A percentile compares a stretch with the other conserved stretches of the same genome.
phyloP scores from a whole-genome alignment of 352 stramenopile genomes.

The Phytophthora agathidicida region DNA sequence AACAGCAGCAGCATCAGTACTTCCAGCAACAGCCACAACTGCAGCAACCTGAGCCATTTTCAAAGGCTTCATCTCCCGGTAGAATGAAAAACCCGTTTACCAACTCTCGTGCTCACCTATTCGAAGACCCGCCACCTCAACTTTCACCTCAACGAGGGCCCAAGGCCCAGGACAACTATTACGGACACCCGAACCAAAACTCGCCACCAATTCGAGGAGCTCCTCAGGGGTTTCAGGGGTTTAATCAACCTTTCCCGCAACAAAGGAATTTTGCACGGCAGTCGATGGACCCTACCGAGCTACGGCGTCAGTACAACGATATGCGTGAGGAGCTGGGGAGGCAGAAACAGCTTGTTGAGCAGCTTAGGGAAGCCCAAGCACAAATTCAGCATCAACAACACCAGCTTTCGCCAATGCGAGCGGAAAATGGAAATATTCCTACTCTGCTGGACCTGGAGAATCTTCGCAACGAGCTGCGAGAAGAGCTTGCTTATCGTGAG shows the following conservation, averaged over 20 bases:
- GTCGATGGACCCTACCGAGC: slow-evolving; percentile 10
- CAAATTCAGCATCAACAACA: slow-evolving; percentile 57
- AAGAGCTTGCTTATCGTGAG: slow-evolving; percentile 59
- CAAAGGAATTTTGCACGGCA: background rate
- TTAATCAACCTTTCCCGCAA: slow-evolving; percentile 6
- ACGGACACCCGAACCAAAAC: slow-evolving; percentile 21
- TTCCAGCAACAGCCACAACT: background rate
- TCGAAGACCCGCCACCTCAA: slow-evolving; percentile 42
- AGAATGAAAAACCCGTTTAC: slow-evolving; percentile 49
- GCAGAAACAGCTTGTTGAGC: slow-evolving; percentile 61
- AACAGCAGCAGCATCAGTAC: no score
- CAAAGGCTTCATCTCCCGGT: slow-evolving; percentile 1
- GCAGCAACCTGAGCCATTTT: slow-evolving; percentile 5
- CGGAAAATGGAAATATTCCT: slow-evolving; percentile 16
- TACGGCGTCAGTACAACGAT: slow-evolving; percentile 62
- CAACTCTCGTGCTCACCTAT: slow-evolving; percentile 60
- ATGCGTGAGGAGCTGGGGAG: slow-evolving; percentile 53
- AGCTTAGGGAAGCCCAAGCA: slow-evolving; percentile 47
- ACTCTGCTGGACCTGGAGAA: slow-evolving; percentile 65
- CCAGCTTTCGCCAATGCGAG: slow-evolving; percentile 12
- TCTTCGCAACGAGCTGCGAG: slow-evolving; percentile 55
- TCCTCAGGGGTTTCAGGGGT: slow-evolving; percentile 1
- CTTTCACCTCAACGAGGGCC: background rate
- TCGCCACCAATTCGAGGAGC: slow-evolving; percentile 9
- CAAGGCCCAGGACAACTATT: background rate